Evolutionary conservation across 164 flowering plant species (phyloP), one percentile per base, ranked within the genome.

Genomic region (Umbilicus rupestris): DNA sequence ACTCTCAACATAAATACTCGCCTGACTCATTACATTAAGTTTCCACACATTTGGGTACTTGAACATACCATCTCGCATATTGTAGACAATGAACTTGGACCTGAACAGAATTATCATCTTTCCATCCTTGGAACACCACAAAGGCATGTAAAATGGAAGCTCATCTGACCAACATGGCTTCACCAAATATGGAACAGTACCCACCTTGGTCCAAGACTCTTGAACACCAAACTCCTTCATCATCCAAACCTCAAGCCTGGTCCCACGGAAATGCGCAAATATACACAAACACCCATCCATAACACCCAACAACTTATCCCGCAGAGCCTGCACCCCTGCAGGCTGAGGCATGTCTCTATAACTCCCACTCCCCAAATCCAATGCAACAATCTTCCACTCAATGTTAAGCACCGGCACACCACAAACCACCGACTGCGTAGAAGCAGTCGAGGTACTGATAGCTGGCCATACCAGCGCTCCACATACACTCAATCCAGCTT

Each of bases 151-250:
- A 29, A 33, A 31, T 19, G 52, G 52, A 47, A 47, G 52, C 52
- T 47, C 52, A n/a, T 47, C 52, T n/a, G 52, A 47, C 52, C 52
- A 47, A n/a, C 52, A 62, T 19, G 41, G 41, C 12, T 39, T 33
- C 65, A 62, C 65, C 46, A 63, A 63, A 39, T 42, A 63, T 5
- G 66, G 58, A 20, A 39, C 39, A 31, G 45, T 39, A 17, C 29
- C 42, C 35, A 20, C 33, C 45, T 63, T 63, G 28, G 28, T 20
- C 66, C 66, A 63, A 2, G 66, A 35, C 17, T 22, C 42, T 29
- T 29, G 45, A 22, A 63, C 39, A 22, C 46, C 66, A 17, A 37
- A 22, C 45, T 63, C 45, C 45, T 63, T 63, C 66, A 63, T 63
- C 39, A 63, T 33, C 66, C 66, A 63, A 22, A 63, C 39, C 28